Conservation (phyloP, 441 rosid species). For the Eruca vesicaria region DNA sequence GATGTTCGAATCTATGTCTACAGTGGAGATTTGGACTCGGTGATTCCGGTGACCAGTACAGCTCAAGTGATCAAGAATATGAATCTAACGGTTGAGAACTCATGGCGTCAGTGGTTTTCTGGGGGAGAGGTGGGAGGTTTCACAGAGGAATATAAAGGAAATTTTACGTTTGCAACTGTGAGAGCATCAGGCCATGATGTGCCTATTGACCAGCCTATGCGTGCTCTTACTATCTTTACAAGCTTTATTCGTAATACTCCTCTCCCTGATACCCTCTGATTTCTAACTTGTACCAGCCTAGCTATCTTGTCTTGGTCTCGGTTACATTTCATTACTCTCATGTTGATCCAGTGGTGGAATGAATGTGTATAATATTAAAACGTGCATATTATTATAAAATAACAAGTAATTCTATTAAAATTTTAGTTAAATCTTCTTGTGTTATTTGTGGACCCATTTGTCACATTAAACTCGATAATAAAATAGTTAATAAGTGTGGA, state of each 20-base stretch:
- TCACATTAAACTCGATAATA: no score
- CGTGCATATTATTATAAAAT: background rate
- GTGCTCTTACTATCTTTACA: background rate
- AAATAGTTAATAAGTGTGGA: no score
- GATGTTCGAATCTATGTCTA: conserved; percentile 54
- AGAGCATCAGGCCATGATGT: conserved; percentile 54
- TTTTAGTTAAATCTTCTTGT: background rate
- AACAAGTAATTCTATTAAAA: background rate
- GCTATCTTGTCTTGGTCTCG: background rate
- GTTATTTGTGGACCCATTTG: background rate
- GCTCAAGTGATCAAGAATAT: conserved; percentile 36
- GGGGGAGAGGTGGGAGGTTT: conserved; percentile 64
- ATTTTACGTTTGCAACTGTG: conserved; percentile 52
- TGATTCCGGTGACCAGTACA: conserved; percentile 53
- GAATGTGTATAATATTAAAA: background rate
- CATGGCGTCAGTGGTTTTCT: conserved; percentile 65
- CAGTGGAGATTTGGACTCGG: conserved; percentile 68
- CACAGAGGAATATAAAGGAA: conserved; percentile 50
- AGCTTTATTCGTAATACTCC: background rate
- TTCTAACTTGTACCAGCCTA: background rate
- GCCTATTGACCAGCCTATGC: background rate
- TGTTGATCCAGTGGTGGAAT: background rate
- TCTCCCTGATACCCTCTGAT: background rate
- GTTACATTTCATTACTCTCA: background rate
- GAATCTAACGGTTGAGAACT: conserved; percentile 46